Conservation (phyloP, 768 basidiomycete genomes). For the Calocybe gangraenosa region DNA sequence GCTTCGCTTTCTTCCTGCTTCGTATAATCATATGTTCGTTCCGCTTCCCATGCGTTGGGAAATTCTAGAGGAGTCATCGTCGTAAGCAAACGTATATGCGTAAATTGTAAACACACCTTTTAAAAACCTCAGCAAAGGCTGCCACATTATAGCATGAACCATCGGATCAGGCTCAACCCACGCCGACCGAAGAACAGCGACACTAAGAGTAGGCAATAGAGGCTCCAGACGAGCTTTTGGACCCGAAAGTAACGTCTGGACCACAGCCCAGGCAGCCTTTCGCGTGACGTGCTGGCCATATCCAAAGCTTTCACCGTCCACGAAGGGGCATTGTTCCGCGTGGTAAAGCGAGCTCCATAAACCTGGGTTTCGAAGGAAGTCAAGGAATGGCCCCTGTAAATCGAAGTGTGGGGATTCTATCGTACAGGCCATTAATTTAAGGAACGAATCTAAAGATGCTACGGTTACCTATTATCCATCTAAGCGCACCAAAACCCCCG, state of each 20-base stretch:
- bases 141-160: constrained; percentile 69
- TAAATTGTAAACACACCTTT: constrained; percentile 43
- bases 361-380: constrained; percentile 42
- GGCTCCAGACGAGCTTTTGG: constrained; percentile 34
- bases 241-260: constrained; percentile 39
- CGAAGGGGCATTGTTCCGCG: constrained; percentile 36
- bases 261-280: constrained; percentile 60
- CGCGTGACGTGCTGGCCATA: constrained; percentile 68
- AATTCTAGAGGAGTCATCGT: constrained; percentile 39
- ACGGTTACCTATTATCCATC: constrained; percentile 55
- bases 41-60: constrained; percentile 61
- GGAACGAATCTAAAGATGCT: not conserved
- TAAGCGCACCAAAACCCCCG: constrained; percentile 60
- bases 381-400: no score
- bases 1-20: constrained; percentile 23
- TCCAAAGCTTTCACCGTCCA: constrained; percentile 48
- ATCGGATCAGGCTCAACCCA: constrained; percentile 65
- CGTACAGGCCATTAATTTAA: no score
- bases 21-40: constrained; percentile 26
- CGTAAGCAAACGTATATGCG: not conserved
- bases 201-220: constrained; percentile 44
- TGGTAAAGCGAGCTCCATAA: constrained; percentile 61
- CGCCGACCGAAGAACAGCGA: constrained; percentile 59
- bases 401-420: no score
- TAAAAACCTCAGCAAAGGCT: constrained; percentile 66